A percentile compares a stretch with the other conserved stretches of the same genome.
Conservation (phyloP, 768 basidiomycete species). For the Boletellus sp. region DNA sequence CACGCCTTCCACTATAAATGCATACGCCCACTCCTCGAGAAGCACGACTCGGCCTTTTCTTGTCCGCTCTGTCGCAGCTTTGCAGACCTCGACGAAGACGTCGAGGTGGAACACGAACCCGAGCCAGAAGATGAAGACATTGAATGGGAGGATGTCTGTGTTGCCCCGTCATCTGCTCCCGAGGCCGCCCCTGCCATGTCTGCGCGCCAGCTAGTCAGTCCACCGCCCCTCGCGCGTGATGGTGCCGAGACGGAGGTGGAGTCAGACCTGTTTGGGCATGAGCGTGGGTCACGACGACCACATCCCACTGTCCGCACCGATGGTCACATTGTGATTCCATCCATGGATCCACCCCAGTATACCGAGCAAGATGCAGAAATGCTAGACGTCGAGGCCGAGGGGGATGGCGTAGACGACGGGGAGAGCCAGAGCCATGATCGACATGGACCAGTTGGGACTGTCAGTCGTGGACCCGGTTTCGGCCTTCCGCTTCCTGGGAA, state of each 20-base stretch:
- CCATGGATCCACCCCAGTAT: conserved; percentile 7
- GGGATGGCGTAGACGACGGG: conserved; percentile 3
- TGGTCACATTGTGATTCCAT: conserved; percentile 17
- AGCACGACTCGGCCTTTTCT: conserved; percentile 90
- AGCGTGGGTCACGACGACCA: conserved; percentile 12
- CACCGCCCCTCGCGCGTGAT: conserved; percentile 23
- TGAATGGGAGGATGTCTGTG: conserved; percentile 20
- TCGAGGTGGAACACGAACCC: conserved; percentile 60
- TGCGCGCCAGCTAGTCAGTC: conserved; percentile 17
- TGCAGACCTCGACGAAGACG: conserved; percentile 93
- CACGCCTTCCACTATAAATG: conserved; percentile 98
- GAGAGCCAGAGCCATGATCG: conserved; percentile 11
- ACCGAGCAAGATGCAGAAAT: conserved; percentile 27
- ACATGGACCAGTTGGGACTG: neutral
- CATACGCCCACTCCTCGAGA: conserved; percentile 83
- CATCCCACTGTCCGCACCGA: conserved; percentile 28
- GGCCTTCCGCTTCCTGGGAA: conserved; percentile 15
- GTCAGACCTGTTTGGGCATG: conserved; percentile 17
- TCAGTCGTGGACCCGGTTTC: conserved; percentile 14
- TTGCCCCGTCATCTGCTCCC: neutral
- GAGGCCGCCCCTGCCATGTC: neutral
- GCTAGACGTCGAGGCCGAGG: conserved; percentile 22
- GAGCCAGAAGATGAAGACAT: conserved; percentile 29
- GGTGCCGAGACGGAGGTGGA: conserved; percentile 36
- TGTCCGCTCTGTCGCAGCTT: conserved; percentile 95